These are phyloP conservation scores for Quercus variabilis DNA, from an alignment of 306 rosid genomes.

Conservation along the genomic window DNA sequence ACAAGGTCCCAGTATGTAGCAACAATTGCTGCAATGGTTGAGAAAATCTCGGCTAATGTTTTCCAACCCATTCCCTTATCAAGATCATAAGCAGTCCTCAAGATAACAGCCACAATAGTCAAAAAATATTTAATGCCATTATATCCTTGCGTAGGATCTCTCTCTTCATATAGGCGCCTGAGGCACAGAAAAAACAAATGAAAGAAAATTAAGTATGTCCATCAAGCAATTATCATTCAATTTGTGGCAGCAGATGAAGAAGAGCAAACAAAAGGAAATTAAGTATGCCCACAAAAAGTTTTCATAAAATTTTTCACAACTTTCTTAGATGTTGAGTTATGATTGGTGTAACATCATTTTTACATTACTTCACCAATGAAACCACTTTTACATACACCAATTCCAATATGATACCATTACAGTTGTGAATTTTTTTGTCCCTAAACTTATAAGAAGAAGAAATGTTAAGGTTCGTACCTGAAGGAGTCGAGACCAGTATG, in stretches of 20 bases:
- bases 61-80: slow-evolving; percentile 30
- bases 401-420: too few relatives aligned
- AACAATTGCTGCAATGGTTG: slow-evolving; percentile 41
- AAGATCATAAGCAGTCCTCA: slow-evolving; percentile 45
- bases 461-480: slow-evolving; percentile 35
- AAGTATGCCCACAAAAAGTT: neutral
- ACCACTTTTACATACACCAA: too few relatives aligned
- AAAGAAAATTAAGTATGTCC: neutral
- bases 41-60: slow-evolving; percentile 40
- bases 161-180: slow-evolving; percentile 55
- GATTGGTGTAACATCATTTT: too few relatives aligned
- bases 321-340: too few relatives aligned
- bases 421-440: too few relatives aligned
- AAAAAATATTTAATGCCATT: slow-evolving; percentile 56
- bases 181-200: slow-evolving; percentile 38
- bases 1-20: slow-evolving; percentile 68
- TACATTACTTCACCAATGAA: too few relatives aligned
- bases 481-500: slow-evolving; percentile 61
- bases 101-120: slow-evolving; percentile 55
- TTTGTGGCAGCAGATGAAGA: too few relatives aligned
- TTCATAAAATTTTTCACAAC: too few relatives aligned
- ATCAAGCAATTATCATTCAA: neutral
- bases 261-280: too few relatives aligned
- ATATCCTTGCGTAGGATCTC: slow-evolving; percentile 59
- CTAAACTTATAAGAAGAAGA: neutral